These are phyloP conservation scores for Hymenoscyphus linearis DNA, from an alignment of 2,329 filamentous ascomycete genomes.

Conservation along the genomic window DNA sequence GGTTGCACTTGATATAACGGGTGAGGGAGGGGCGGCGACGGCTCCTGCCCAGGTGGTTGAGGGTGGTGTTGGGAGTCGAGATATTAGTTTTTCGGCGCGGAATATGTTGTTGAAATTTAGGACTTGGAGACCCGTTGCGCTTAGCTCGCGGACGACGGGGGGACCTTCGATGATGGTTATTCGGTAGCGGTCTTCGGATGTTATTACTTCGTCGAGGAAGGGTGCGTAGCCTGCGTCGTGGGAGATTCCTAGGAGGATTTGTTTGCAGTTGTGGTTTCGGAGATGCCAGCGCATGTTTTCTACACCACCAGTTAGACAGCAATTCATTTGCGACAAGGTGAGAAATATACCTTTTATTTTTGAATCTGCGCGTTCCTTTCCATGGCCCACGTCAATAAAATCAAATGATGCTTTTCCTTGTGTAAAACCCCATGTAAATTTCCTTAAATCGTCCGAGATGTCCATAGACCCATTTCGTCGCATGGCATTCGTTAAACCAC, in stretches of 20 bases:
- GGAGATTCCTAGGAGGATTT: conserved; percentile 56
- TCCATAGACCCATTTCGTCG: conserved; percentile 42
- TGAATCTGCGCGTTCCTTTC: conserved; percentile 52
- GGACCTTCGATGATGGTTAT: conserved; percentile 51
- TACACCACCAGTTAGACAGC: conserved; percentile 6
- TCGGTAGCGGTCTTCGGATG: conserved; percentile 40
- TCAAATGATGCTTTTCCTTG: conserved; percentile 55
- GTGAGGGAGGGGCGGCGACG: conserved; percentile 21
- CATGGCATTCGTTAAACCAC: conserved; percentile 46
- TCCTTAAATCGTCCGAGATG: conserved; percentile 41
- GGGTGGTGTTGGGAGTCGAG: conserved; percentile 23
- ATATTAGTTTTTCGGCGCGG: conserved; percentile 46
- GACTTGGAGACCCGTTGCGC: conserved; percentile 41
- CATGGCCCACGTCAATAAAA: conserved; percentile 57
- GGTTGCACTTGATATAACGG: conserved; percentile 9
- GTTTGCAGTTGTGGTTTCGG: conserved; percentile 55
- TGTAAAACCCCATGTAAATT: conserved; percentile 57
- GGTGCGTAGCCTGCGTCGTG: conserved; percentile 57
- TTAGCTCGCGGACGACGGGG: conserved; percentile 46
- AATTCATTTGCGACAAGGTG: neutral
- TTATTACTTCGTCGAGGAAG: conserved; percentile 50
- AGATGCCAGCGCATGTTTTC: conserved; percentile 49
- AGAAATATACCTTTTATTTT: conserved; percentile 53
- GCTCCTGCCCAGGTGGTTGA: conserved; percentile 30
- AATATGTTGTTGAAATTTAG: conserved; percentile 47